Conservation (phyloP, 352 stramenopile genomes). For the Globisporangium ultimum region DNA sequence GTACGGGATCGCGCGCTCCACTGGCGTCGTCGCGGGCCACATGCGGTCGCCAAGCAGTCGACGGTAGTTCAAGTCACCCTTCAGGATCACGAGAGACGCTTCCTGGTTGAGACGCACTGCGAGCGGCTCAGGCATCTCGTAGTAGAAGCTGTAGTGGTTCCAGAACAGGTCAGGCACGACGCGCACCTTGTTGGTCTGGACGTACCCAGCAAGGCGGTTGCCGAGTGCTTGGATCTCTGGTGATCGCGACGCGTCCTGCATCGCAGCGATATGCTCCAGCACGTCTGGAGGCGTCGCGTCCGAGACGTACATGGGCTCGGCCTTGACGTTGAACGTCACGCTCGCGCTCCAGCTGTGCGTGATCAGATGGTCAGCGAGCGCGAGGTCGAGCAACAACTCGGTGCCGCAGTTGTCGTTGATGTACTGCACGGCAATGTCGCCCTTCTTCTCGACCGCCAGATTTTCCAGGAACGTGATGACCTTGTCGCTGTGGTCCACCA, state of each 20-base stretch:
- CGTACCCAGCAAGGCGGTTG: conserved; percentile 31
- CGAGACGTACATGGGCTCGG: conserved; percentile 77
- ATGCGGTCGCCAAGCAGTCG: conserved; percentile 91
- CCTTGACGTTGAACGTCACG: conserved; percentile 74
- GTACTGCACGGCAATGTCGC: conserved; percentile 37
- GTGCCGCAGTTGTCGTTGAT: conserved; percentile 84
- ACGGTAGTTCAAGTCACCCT: conserved; percentile 98
- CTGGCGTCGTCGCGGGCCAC: conserved; percentile 84
- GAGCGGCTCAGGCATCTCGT: conserved; percentile 47
- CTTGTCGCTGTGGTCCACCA: conserved; percentile 53
- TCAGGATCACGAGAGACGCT: conserved; percentile 91
- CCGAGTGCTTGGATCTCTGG: conserved; percentile 46
- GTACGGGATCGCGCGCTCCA: conserved; percentile 83
- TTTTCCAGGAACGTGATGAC: conserved; percentile 42
- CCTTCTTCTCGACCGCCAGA: conserved; percentile 4
- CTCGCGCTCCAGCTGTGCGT: conserved; percentile 39
- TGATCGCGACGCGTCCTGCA: conserved; percentile 30
- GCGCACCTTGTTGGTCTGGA: conserved; percentile 23
- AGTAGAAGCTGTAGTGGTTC: conserved; percentile 77
- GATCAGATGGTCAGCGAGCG: conserved; percentile 62
- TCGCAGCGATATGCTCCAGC: conserved; percentile 51
- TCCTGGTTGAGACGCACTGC: conserved; percentile 22
- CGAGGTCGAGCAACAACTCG: conserved; percentile 65
- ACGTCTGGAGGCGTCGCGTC: conserved; percentile 65
- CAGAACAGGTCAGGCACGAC: conserved; percentile 41